Evolutionary conservation across 2,329 filamentous ascomycete species (phyloP).

Genomic region (Hypoxylon rubiginosum): DNA sequence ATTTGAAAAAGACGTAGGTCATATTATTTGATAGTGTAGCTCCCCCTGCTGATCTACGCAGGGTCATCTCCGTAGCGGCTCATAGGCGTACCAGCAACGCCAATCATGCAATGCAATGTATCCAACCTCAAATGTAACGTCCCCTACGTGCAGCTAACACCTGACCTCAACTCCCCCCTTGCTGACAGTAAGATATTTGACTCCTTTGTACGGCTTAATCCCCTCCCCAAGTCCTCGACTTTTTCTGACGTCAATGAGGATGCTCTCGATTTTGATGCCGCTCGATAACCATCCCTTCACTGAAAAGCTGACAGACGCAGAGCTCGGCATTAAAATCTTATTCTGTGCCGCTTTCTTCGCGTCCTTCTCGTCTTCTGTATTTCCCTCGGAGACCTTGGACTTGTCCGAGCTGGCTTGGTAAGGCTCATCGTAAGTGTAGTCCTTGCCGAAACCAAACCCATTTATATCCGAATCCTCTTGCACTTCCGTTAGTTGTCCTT

Average conservation of each 20-base stretch:
- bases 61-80: background rate
- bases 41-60: conserved; percentile 29
- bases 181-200: conserved; percentile 91
- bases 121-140: conserved; percentile 38
- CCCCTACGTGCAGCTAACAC: conserved; percentile 58
- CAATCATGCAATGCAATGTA: conserved; percentile 39
- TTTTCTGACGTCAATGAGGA: conserved; percentile 79
- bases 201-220: conserved; percentile 96
- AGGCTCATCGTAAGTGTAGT: conserved; percentile 68
- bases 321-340: conserved; percentile 83
- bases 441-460: conserved; percentile 65
- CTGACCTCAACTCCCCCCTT: conserved; percentile 74
- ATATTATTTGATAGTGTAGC: conserved; percentile 11
- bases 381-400: conserved; percentile 49
- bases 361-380: conserved; percentile 62
- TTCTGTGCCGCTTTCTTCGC: conserved; percentile 74
- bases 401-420: conserved; percentile 65
- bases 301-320: conserved; percentile 78
- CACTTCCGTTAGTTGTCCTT: conserved; percentile 71
- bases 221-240: conserved; percentile 88
- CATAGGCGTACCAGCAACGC: conserved; percentile 25
- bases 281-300: conserved; percentile 78
- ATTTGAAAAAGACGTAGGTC: background rate
- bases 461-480: conserved; percentile 62
- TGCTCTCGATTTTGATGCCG: conserved; percentile 76